phyloP scores from a whole-genome alignment of 805 yeast genomes.

The Jamesozyma gamospora region DNA sequence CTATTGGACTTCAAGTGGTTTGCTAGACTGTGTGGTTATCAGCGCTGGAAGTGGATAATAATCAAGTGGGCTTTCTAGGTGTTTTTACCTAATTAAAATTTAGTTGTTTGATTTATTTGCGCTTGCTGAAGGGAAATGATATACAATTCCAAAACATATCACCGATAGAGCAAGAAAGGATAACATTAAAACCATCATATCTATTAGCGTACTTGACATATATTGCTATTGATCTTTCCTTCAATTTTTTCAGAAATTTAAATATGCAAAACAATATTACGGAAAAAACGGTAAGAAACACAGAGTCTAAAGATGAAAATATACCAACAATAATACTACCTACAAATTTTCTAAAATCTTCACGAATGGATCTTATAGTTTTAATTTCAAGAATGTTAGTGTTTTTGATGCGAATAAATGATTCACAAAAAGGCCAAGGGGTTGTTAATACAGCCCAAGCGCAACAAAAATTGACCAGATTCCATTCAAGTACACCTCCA shows the following conservation, averaged over 20 bases:
- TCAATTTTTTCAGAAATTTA: background rate
- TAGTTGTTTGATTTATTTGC: no score
- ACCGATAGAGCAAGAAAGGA: slow-evolving; percentile 1
- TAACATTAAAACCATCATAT: background rate
- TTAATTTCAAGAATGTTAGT: slow-evolving; percentile 73
- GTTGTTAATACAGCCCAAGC: slow-evolving; percentile 8
- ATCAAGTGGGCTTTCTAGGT: no score
- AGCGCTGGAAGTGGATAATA: no score
- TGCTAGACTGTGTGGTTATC: no score
- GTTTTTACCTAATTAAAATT: no score
- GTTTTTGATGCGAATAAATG: slow-evolving; percentile 68
- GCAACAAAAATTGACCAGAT: slow-evolving; percentile 49
- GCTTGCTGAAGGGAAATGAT: background rate
- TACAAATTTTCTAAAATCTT: slow-evolving; percentile 49
- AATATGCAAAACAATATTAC: slow-evolving; percentile 1
- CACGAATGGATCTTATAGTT: slow-evolving; percentile 57
- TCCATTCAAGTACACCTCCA: slow-evolving; percentile 92
- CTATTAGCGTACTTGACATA: background rate
- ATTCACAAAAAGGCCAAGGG: slow-evolving; percentile 30
- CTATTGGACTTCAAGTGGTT: no score
- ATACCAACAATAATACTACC: slow-evolving; percentile 23
- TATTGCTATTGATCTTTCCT: no score
- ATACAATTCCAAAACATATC: background rate
- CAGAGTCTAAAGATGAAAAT: slow-evolving; percentile 1
- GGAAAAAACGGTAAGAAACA: background rate